Conservation (phyloP, 305 asterid genomes). For the Fraxinus ornus region DNA sequence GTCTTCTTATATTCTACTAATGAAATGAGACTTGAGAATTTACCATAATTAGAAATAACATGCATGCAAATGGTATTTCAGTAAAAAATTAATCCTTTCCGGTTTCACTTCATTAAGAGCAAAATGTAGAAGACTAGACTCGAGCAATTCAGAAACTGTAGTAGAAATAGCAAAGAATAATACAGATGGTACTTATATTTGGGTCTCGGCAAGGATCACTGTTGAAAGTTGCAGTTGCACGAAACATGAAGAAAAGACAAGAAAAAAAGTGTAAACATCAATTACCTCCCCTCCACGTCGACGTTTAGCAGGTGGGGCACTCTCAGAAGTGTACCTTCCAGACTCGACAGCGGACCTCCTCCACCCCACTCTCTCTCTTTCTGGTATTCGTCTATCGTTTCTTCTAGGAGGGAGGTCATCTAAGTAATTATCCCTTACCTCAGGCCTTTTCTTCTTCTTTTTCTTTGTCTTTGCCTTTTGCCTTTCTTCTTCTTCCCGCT, state of each 20-base stretch:
- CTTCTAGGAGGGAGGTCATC: conserved; percentile 71
- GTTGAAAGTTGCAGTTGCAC: background rate
- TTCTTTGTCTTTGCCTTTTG: conserved; percentile 71
- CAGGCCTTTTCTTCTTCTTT: conserved; percentile 68
- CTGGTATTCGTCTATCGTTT: conserved; percentile 67
- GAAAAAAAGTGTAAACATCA: conserved; percentile 14
- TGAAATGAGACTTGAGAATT: background rate
- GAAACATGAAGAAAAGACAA: conserved; percentile 1
- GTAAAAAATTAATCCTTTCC: background rate
- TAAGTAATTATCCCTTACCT: conserved; percentile 58
- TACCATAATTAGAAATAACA: background rate
- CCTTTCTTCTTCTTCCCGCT: conserved; percentile 87
- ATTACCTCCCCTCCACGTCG: conserved; percentile 95
- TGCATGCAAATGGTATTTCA: background rate
- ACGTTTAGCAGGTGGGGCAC: conserved; percentile 70
- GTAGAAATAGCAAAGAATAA: background rate
- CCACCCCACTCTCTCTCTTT: conserved; percentile 58
- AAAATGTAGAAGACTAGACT: conserved; percentile 7
- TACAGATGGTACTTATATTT: conserved; percentile 13
- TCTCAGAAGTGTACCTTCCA: conserved; percentile 49
- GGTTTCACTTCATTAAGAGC: conserved; percentile 13
- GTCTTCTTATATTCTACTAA: background rate
- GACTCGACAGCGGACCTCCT: conserved; percentile 57
- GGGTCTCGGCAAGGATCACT: background rate
- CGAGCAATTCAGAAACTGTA: conserved; percentile 6